Base-by-base conservation (phyloP, 257 asterid species). In the Capsicum pubescens region DNA sequence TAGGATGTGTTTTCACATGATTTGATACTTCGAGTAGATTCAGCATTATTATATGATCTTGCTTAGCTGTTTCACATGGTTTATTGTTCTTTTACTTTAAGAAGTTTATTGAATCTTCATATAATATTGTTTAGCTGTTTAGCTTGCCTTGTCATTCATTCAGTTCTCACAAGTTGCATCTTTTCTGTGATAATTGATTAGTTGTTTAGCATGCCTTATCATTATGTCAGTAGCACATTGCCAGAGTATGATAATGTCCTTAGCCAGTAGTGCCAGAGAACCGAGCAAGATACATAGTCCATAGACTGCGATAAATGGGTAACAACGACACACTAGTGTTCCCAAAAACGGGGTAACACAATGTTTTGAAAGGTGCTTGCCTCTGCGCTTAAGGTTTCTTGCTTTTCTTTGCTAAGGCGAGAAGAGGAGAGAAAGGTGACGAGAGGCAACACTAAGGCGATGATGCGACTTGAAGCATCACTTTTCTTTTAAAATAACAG, bases 191-290 rank as follows among this genome's bases (percentile, higher is more conserved):
- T 11, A 9, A 59, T 59, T 64, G 42, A 10, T 64, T 64, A 64
- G 70, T 2, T 64, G 16, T 64, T 64, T 26, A 11, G 71, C 17
- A 64, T 26, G 44, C 71, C 17, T 64, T 64, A 21, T 26, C 44
- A 32, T 13, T 66, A 32, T 15, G 16, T 32, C 39, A 32, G n/a
- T 32, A 66, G 72, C 7, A 3, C 70, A 66, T 32, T 64, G n/a
- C 72, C 46, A 32, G 72, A 13, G 46, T n/a, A 66, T 66, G 72
- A 66, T 66, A 46, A 66, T 32, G 72, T 66, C 72, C 16, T 12
- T 16, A 64, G 71, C 71, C 71, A 64, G 9, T 39, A 26, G 32
- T 26, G 32, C 32, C 32, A 26, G 32, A 26, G 32, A 26, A 26
- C 32, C 32, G 32, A 26, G 32, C 32, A 26, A 26, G 32, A 26